phyloP scores from a whole-genome alignment of 805 yeast genomes.

The Pachysolen tannophilus region DNA sequence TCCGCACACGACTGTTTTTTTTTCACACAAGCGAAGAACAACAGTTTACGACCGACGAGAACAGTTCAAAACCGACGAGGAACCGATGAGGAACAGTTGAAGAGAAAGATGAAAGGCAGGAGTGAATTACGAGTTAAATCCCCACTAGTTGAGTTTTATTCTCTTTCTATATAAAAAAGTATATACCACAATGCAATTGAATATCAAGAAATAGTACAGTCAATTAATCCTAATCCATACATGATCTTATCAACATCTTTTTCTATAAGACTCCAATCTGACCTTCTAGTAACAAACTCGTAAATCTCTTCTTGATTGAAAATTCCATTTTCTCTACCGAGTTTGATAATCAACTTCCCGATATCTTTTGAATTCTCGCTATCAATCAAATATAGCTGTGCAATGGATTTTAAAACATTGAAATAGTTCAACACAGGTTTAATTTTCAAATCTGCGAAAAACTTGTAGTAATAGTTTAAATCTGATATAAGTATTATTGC shows the following conservation, averaged over 20 bases:
- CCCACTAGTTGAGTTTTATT: too few species aligned
- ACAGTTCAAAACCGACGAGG: too few species aligned
- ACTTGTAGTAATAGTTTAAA: constrained; percentile 69
- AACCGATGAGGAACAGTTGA: too few species aligned
- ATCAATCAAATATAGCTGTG: constrained; percentile 69
- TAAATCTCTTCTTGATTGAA: constrained; percentile 92
- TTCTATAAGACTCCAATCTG: constrained; percentile 77
- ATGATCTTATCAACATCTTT: constrained; percentile 87
- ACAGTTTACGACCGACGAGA: too few species aligned
- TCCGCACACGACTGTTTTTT: too few species aligned
- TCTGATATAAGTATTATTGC: constrained; percentile 80
- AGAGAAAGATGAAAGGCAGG: too few species aligned
- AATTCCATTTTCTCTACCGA: constrained; percentile 80
- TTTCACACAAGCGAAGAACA: too few species aligned
- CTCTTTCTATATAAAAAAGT: too few species aligned
- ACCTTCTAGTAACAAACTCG: constrained; percentile 79
- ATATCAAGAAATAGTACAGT: constrained; percentile 69
- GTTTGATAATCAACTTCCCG: constrained; percentile 76
- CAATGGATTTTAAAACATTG: constrained; percentile 75
- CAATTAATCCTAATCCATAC: constrained; percentile 82
- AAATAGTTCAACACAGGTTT: constrained; percentile 69
- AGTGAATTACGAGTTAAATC: too few species aligned
- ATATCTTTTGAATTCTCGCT: constrained; percentile 70
- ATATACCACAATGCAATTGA: too few species aligned
- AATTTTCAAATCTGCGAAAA: constrained; percentile 53